These are phyloP conservation scores for Leccinum sublutescens DNA, from an alignment of 768 basidiomycete species.

Conservation along the genomic window DNA sequence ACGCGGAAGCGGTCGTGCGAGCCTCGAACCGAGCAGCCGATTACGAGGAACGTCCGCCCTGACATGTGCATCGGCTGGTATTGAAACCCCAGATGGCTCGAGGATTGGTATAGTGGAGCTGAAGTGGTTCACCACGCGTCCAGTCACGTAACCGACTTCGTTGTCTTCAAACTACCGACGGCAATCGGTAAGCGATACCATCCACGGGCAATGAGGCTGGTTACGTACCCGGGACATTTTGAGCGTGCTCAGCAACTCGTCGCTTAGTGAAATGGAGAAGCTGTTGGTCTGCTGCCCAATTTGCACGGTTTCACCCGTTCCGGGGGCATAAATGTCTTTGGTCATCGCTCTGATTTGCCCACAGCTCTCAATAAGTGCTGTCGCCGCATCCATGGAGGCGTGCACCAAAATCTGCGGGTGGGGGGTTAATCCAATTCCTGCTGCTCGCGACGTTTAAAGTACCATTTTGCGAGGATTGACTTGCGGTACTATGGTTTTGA, in stretches of 20 bases:
- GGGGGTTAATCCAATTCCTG: not conserved
- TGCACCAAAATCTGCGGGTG: constrained; percentile 79
- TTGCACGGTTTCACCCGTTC: constrained; percentile 70
- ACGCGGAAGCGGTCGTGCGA: constrained; percentile 65
- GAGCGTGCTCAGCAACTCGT: constrained; percentile 74
- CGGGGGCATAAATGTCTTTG: constrained; percentile 84
- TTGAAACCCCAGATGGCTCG: constrained; percentile 55
- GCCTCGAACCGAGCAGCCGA: constrained; percentile 63
- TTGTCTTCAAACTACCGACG: constrained; percentile 88
- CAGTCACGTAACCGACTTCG: constrained; percentile 90
- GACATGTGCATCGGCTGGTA: constrained; percentile 22
- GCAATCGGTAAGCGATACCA: constrained; percentile 2
- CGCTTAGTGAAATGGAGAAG: constrained; percentile 92
- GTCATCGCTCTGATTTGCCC: constrained; percentile 86
- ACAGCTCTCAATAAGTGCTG: constrained; percentile 76
- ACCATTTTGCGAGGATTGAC: constrained; percentile 97
- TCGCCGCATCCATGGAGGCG: constrained; percentile 63
- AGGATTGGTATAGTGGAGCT: constrained; percentile 88
- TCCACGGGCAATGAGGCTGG: not conserved
- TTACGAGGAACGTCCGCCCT: constrained; percentile 29
- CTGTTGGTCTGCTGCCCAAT: constrained; percentile 96
- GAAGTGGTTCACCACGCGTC: constrained; percentile 80
- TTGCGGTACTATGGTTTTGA: constrained; percentile 95
- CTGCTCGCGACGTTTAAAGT: constrained; percentile 11
- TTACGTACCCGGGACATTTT: constrained; percentile 81